Evolutionary conservation across 1,284 basidiomycete species (phyloP), one percentile per base, ranked within the genome.

Genomic region (Ceratobasidium sp.): DNA sequence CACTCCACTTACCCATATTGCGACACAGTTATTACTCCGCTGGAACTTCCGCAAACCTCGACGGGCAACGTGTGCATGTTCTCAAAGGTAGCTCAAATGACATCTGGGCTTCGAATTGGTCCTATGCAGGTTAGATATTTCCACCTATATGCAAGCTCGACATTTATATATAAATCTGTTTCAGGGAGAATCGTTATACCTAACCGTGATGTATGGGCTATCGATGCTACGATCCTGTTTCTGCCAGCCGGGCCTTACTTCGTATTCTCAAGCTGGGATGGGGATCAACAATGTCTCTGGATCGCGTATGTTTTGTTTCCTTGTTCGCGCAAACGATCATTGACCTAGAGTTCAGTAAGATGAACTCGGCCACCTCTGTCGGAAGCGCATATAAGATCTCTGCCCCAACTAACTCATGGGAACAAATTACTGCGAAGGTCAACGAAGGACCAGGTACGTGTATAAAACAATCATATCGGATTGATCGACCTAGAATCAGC

Each of bases 21-120:
- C n/a, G n/a, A n/a, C n/a, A n/a, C n/a, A 82, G 80, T 16, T 82
- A 82, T 74, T 83, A 82, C 75, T 74, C 79, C 1, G 82, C 82
- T 14, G 82, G 82, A 12, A 79, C 79, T 1, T 74, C 76, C 9
- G 80, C 75, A 1, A 80, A 78, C 12, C 77, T 80, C 61, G 80
- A 81, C 71, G 80, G 81, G 60, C 82, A 82, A 70, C 77, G 75
- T 30, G 73, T 81, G 2, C 79, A 82, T 72, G 82, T 78, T 23
- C 77, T 82, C n/a, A 78, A 78, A 60, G 81, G 81, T 3, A 81
- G 80, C 5, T 78, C 81, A 1, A 79, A 59, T 61, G 80, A 75
- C 39, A 81, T 82, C 53, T 82, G 81, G 80, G 78, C 79, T 71
- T 81, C 80, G n/a, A 45, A 30, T 3, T 57, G 70, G 57, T 50